Evolutionary conservation across 2,329 filamentous ascomycete genomes (phyloP).

Genomic region (Sclerotinia trifoliorum): DNA sequence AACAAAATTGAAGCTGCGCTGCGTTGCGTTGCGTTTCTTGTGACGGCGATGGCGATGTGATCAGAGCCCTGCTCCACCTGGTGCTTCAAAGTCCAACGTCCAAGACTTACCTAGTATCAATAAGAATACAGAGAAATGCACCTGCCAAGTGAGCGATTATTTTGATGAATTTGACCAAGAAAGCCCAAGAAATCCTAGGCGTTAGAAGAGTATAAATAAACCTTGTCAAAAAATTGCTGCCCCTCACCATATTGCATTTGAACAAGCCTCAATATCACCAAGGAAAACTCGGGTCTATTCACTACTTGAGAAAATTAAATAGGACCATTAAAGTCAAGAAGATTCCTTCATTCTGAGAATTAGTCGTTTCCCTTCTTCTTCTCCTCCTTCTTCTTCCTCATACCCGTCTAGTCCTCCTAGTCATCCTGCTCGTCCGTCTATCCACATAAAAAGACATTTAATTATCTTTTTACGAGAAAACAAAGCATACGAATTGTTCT

Average conservation of each 20-base stretch:
- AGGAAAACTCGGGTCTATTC: constrained; percentile 17
- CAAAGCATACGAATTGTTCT: neutral
- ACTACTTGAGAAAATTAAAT: neutral
- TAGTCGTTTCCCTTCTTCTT: neutral
- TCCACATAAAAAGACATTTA: neutral
- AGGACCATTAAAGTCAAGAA: neutral
- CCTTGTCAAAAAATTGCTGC: constrained; percentile 8
- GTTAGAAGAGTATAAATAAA: constrained; percentile 5
- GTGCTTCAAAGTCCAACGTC: neutral
- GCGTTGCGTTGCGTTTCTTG: neutral
- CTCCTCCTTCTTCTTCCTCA: neutral
- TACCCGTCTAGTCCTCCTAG: neutral
- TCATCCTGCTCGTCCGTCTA: neutral
- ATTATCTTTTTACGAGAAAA: neutral
- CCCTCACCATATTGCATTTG: constrained; percentile 10
- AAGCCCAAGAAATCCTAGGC: constrained; percentile 8
- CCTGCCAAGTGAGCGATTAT: neutral
- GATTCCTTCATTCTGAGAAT: neutral
- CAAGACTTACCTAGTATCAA: neutral
- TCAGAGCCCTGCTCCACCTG: constrained; percentile 1
- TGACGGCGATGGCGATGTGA: neutral
- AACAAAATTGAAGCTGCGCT: neutral
- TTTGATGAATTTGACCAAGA: neutral
- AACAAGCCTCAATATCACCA: neutral
- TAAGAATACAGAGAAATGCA: neutral